Base-by-base conservation (phyloP, 2,329 filamentous ascomycete species). In the Hirsutella rhossiliensis region DNA sequence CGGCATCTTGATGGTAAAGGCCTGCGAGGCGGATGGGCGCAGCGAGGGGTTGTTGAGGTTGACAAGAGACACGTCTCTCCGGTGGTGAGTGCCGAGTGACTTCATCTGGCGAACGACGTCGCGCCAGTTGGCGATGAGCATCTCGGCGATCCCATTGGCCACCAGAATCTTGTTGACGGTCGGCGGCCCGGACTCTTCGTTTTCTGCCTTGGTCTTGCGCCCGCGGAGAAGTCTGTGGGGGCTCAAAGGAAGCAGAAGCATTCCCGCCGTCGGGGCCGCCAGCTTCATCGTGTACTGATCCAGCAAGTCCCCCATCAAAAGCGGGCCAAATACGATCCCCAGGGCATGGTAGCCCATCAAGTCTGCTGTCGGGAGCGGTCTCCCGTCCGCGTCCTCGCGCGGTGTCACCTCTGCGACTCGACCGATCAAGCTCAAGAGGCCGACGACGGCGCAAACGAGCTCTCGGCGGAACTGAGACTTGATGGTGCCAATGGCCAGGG, bases 401-500 rank as follows among this genome's bases (percentile, higher is more conserved):
- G 68, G 67, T 0, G 69, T 61, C 30, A 63, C 67, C 54, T 83
- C 75, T 2, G 78, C 75, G 5, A 69, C 63, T 23, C 73, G 65
- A 2, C 78, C 80, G 44, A 84, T 69, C 32, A 81, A 64, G 43
- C 72, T 77, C 11, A 84, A 63, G 12, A 84, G 63, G 0, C 80
- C 81, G 55, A 84, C 80, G 0, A 84, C 78, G 5, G 78, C 75
- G 48, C 76, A 82, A 38, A 84, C 78, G 4, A 84, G 62, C 40
- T 82, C 76, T 20, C 79, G 67, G 37, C 77, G 71, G 47, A 75
- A 76, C 43, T 71, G 71, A 1, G 78, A 82, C 44, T 67, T 65
- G n/a, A 82, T 61, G 0, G 75, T 75, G 1, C 69, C 68, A 37
- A 84, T 69, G 8, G 78, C 78, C 30, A 84, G 61, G 2, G 80